Evolutionary conservation across 805 yeast species (phyloP), one percentile per base, ranked within the genome.

Genomic region (Metschnikowia anglica): DNA sequence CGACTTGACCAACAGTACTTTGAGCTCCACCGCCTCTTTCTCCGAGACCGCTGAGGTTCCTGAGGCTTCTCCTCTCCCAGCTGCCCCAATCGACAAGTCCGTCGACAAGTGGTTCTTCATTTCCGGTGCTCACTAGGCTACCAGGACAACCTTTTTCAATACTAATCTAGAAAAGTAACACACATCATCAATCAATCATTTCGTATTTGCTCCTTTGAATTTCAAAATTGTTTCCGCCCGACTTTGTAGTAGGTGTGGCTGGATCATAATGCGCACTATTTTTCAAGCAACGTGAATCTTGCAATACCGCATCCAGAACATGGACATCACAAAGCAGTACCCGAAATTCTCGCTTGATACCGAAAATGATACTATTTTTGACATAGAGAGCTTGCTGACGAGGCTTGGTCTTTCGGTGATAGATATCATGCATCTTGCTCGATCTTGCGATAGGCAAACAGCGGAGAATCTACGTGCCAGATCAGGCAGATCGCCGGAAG

Each of bases 41-140:
- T 58, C 76, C 34, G 73, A 53, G 37, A 46, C 56, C 39, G 62
- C 77, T 42, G 74, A 68, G 44, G 63, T 88, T 46, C 95, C 97
- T 56, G 76, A 78, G 45, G 95, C 87, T 58, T 59, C 79, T 56
- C 80, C 85, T 53, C 67, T 73, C 54, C 78, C 90, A 52, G 89
- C 90, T 65, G 97, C 95, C 52, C 95, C 97, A 70, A 88, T 93
- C 67, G 99, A 91, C 77, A 81, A 86, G 72, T 88, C 97, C 43
- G 74, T 91, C 65, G 98, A 91, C 80, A 91, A 91, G 76, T 91
- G 99, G 99, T 91, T 93, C 80, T 91, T 81, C 82, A 91, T 91
- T 64, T 88, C 91, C 47, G 93, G 91, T 72, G 82, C 85, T 51
- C 74, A 70, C 56, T 70, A 67, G 59, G 37, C 40, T 11, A 8